Evolutionary conservation across 2,329 filamentous ascomycete species (phyloP).

Genomic region (Fusarium kyushuense): DNA sequence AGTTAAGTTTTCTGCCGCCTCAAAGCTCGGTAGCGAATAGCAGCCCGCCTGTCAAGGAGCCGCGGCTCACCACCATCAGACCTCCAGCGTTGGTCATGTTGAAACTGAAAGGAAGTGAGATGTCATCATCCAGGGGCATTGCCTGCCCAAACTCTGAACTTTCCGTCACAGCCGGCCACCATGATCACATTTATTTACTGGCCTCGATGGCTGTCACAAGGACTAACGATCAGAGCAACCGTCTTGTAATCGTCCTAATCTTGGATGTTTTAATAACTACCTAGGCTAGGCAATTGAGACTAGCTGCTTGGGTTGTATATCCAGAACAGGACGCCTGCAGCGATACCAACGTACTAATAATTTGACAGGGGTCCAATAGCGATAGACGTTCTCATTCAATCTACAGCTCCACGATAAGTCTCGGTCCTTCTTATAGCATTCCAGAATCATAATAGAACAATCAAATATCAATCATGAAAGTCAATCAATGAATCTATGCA

Average conservation of each 20-base stretch:
- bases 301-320: conserved; percentile 1
- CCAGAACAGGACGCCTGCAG: conserved; percentile 18
- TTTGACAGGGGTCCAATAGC: background rate
- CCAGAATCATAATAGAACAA: background rate
- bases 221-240: background rate
- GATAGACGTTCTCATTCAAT: background rate
- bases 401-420: background rate
- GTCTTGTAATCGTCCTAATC: conserved; percentile 4
- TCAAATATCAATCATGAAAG: background rate
- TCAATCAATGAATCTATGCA: background rate
- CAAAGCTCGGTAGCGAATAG: conserved; percentile 5
- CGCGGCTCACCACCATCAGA: conserved; percentile 33
- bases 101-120: conserved; percentile 31
- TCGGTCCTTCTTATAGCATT: background rate
- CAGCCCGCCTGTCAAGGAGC: conserved; percentile 8
- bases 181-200: conserved; percentile 30
- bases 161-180: conserved; percentile 32
- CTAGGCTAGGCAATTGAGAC: background rate
- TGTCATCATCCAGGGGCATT: conserved; percentile 43
- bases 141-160: conserved; percentile 29
- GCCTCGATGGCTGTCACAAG: background rate
- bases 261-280: background rate
- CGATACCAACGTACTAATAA: background rate
- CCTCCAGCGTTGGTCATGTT: conserved; percentile 21
- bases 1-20: conserved; percentile 1